These are phyloP conservation scores for Entonaema liquescens DNA, from an alignment of 495 filamentous ascomycete genomes.

Conservation along the genomic window DNA sequence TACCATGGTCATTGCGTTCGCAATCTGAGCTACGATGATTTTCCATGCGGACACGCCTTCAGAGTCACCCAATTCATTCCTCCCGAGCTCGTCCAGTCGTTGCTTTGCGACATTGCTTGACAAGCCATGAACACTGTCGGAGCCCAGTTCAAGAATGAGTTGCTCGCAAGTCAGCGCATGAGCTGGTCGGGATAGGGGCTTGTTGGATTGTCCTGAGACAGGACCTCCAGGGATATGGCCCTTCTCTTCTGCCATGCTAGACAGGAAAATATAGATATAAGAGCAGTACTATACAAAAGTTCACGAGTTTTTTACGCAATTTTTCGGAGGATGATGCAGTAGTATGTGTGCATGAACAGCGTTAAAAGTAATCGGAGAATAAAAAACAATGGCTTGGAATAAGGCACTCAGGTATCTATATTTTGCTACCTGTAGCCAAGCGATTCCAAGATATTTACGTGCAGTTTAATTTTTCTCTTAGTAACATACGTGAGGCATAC, in stretches of 20 bases:
- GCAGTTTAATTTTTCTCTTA: background rate
- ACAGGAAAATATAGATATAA: background rate
- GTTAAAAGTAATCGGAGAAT: background rate
- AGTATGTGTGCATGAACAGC: too few species aligned
- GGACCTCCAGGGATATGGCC: slow-evolving; percentile 28
- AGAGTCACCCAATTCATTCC: slow-evolving; percentile 68
- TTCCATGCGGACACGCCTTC: slow-evolving; percentile 72
- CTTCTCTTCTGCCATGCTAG: slow-evolving; percentile 9
- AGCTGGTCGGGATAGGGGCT: slow-evolving; percentile 65
- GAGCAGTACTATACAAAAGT: background rate
- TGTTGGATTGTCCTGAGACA: slow-evolving; percentile 64
- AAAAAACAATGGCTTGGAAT: too few species aligned
- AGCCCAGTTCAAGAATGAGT: slow-evolving; percentile 65
- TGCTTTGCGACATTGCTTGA: slow-evolving; percentile 62
- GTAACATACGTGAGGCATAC: background rate
- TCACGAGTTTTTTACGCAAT: background rate
- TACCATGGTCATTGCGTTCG: slow-evolving; percentile 65
- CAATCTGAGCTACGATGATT: slow-evolving; percentile 68
- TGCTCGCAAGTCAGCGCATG: slow-evolving; percentile 67
- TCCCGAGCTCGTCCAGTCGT: slow-evolving; percentile 65
- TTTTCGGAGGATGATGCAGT: too few species aligned
- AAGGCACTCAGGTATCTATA: too few species aligned
- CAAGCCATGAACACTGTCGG: slow-evolving; percentile 69
- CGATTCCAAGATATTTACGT: too few species aligned
- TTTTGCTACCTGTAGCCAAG: too few species aligned